A percentile compares a stretch with the other conserved stretches of the same genome.
phyloP scores from a whole-genome alignment of 768 basidiomycete genomes.

The Boletus bicolor region DNA sequence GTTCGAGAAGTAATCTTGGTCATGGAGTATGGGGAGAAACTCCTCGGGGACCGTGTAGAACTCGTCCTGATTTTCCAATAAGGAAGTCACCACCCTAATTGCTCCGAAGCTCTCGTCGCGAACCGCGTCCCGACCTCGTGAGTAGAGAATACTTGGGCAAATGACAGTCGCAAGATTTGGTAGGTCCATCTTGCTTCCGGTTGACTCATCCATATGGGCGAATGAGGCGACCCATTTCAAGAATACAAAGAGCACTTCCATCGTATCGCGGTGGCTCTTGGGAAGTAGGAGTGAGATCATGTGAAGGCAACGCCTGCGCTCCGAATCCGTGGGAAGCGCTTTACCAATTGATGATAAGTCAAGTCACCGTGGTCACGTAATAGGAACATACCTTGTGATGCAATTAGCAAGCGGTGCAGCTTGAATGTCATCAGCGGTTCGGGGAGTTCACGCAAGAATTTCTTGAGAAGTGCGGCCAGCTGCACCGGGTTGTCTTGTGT shows the following conservation, averaged over 20 bases:
- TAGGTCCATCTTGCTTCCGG: slow-evolving; percentile 98
- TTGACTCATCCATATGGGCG: slow-evolving; percentile 95
- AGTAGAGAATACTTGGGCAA: slow-evolving; percentile 95
- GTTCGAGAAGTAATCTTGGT: slow-evolving; percentile 89
- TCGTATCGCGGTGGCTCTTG: slow-evolving; percentile 91
- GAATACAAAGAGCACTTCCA: slow-evolving; percentile 98
- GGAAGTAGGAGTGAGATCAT: slow-evolving; percentile 84
- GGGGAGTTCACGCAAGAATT: slow-evolving; percentile 93
- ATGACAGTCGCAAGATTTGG: slow-evolving; percentile 95
- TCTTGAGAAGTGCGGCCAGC: slow-evolving; percentile 93
- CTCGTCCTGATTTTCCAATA: slow-evolving; percentile 93
- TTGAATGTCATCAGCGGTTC: slow-evolving; percentile 96
- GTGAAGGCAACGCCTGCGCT: slow-evolving; percentile 82
- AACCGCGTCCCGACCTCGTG: slow-evolving; percentile 77
- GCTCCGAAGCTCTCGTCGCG: slow-evolving; percentile 91
- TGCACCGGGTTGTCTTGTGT: slow-evolving; percentile 96
- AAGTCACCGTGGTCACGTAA: background rate
- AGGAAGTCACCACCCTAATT: slow-evolving; percentile 78
- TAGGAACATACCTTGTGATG: slow-evolving; percentile 72
- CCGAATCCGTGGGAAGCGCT: slow-evolving; percentile 73
- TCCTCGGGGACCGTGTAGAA: slow-evolving; percentile 94
- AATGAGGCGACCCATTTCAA: slow-evolving; percentile 99
- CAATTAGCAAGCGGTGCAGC: slow-evolving; percentile 83
- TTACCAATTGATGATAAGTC: slow-evolving; percentile 8
- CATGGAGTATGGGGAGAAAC: slow-evolving; percentile 78